Evolutionary conservation across 2,329 filamentous ascomycete species (phyloP).

Genomic region (Hirsutella minnesotensis): DNA sequence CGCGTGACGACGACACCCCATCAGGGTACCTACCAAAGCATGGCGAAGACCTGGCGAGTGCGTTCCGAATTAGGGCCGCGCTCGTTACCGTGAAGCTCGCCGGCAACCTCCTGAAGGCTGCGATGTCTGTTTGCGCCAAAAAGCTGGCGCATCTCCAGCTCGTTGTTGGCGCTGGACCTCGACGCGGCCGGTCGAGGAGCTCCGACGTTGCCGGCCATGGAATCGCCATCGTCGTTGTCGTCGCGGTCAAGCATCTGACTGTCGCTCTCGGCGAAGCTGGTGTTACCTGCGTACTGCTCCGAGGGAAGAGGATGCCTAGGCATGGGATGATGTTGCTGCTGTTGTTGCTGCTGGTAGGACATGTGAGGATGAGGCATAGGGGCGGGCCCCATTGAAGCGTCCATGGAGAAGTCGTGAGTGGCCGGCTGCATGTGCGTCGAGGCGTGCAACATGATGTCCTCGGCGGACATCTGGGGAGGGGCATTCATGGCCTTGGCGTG

Average conservation of each 20-base stretch:
- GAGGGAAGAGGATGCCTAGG: conserved; percentile 39
- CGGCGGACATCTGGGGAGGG: conserved; percentile 37
- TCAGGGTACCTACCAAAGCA: conserved; percentile 60
- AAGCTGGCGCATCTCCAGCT: conserved; percentile 67
- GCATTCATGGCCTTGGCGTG: conserved; percentile 31
- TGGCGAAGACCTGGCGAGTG: conserved; percentile 75
- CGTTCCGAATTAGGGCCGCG: conserved; percentile 72
- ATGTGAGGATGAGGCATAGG: conserved; percentile 27
- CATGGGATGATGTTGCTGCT: conserved; percentile 25
- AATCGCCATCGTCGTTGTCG: conserved; percentile 45
- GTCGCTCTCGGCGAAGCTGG: conserved; percentile 45
- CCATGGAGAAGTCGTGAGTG: conserved; percentile 38
- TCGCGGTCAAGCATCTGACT: conserved; percentile 50
- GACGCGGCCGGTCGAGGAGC: conserved; percentile 42
- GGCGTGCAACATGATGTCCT: conserved; percentile 48
- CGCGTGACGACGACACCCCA: background rate
- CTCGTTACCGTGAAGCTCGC: conserved; percentile 67
- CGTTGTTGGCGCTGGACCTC: conserved; percentile 65
- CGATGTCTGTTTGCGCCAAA: conserved; percentile 59
- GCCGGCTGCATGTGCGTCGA: conserved; percentile 42
- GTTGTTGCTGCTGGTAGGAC: conserved; percentile 23
- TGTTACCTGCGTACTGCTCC: conserved; percentile 39
- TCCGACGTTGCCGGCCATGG: conserved; percentile 29
- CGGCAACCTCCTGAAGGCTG: conserved; percentile 57
- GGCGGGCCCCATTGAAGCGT: conserved; percentile 29